Base-by-base conservation (phyloP, 805 yeast species). In the Metschnikowia dekortorum region DNA sequence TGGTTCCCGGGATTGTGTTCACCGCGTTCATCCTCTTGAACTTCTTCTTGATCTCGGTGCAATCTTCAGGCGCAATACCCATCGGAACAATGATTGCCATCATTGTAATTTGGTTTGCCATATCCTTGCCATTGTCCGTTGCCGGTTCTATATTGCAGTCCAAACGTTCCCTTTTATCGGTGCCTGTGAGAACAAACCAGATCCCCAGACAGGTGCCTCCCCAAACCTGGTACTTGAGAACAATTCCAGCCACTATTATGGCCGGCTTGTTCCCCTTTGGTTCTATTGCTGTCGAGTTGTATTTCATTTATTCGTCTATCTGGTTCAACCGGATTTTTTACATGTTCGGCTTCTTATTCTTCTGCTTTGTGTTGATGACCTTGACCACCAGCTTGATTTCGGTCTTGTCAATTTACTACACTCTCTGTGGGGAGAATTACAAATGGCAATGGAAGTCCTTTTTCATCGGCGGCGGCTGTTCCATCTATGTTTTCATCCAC, bases 401-500 rank as follows among this genome's bases (percentile, higher is more conserved):
- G 0, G 74, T 90, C 22, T 74, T 92, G 61, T 79, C 89, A 67
- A 81, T 86, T 29, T 94, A 94, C 68, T 86, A 88, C 73, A 80
- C 89, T 4, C 77, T 94, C 57, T 89, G 96, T 64, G 74, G 89
- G 46, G 99, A 94, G 66, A 89, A 94, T 68, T 91, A 95, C 75
- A 83, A 84, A 67, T 94, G 99, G 99, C 97, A 92, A 65, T 94
- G 99, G 99, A 83, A 91, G 67, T 82, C 96, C 3, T 70, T 88
- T 59, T 81, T 86, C 61, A 80, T 89, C 52, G 88, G 96, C 29
- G 97, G 96, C 39, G 95, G 97, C 32, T 85, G 96, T 65, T 79
- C 96, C 0, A 58, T 85, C 48, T 94, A 92, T 66, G 85, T 91
- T 39, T 89, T 90, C 69, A 58, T 89, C 44, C 96, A 94, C 68